Conservation (phyloP, 192 early-diverging fungal species). For the Linnemannia zychae region DNA sequence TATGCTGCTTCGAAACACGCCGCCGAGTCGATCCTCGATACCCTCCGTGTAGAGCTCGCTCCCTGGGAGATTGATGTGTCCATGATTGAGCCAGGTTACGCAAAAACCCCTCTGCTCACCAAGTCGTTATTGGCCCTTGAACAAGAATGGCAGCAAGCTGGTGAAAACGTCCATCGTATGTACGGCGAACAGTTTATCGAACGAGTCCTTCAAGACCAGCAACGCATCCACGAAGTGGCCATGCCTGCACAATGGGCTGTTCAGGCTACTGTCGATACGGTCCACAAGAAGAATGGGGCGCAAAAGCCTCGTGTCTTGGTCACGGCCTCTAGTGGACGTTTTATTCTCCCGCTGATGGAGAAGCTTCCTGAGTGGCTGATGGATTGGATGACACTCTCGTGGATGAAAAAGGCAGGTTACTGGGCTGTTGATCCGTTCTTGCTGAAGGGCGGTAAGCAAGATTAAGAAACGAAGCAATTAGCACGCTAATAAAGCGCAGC, state of each 20-base stretch:
- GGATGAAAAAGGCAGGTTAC: neutral
- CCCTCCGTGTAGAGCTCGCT: neutral
- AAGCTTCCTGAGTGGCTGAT: neutral
- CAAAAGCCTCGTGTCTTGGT: neutral
- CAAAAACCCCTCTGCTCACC: neutral
- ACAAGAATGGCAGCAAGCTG: neutral
- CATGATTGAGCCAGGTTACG: conserved; percentile 37
- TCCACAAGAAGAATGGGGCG: neutral
- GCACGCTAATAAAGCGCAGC: neutral
- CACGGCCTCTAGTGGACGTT: neutral
- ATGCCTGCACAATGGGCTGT: neutral
- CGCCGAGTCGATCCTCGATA: conserved; percentile 20
- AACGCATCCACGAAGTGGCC: neutral
- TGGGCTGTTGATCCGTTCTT: neutral
- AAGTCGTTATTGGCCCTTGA: neutral
- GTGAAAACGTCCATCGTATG: neutral
- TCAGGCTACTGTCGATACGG: neutral
- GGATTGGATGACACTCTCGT: neutral
- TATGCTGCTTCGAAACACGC: conserved; percentile 43
- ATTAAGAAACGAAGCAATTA: neutral
- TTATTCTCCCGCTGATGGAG: neutral
- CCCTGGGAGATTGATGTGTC: conserved; percentile 44
- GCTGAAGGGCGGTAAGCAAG: neutral
- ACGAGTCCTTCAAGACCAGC: neutral
- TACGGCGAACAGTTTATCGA: neutral